Percentiles rank a stretch among this genome's conserved stretches.
Conservation (phyloP, 257 asterid species). For the Ophiorrhiza pumila region DNA sequence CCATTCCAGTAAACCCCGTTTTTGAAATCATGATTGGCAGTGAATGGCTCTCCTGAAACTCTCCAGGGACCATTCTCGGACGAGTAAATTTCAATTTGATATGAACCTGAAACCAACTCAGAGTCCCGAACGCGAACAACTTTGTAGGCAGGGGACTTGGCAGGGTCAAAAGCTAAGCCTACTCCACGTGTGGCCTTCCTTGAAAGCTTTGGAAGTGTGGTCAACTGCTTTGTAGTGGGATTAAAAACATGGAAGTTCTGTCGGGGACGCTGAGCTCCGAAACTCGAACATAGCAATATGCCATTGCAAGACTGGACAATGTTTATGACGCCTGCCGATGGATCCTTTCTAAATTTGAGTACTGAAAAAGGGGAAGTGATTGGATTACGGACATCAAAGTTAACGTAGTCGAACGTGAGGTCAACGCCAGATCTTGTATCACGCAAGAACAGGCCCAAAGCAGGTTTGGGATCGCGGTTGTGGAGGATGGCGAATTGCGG, state of each 20-base stretch:
- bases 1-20: slow-evolving; percentile 32
- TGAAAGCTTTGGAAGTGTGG: slow-evolving; percentile 24
- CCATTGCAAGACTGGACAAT: slow-evolving; percentile 38
- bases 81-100: slow-evolving; percentile 30
- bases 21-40: slow-evolving; percentile 14
- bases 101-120: slow-evolving; percentile 10
- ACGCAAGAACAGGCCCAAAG: slow-evolving; percentile 30
- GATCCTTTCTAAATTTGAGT: slow-evolving; percentile 16
- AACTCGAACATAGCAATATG: slow-evolving; percentile 30
- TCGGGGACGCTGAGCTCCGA: neutral
- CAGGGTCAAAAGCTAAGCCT: slow-evolving; percentile 29
- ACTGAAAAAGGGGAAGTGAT: slow-evolving; percentile 13
- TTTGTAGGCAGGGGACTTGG: slow-evolving; percentile 24
- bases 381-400: slow-evolving; percentile 9
- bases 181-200: slow-evolving; percentile 1
- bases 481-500: slow-evolving; percentile 27
- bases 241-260: slow-evolving; percentile 21
- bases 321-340: slow-evolving; percentile 15
- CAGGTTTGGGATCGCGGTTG: slow-evolving; percentile 19
- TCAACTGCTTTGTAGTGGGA: slow-evolving; percentile 29
- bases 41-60: slow-evolving; percentile 15
- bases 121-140: slow-evolving; percentile 22
- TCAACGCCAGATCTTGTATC: neutral
- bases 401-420: slow-evolving; percentile 19
- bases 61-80: slow-evolving; percentile 33